Base-by-base conservation (phyloP, 225 moss, liverwort and hornwort species). In the Thuidium tamariscinum region DNA sequence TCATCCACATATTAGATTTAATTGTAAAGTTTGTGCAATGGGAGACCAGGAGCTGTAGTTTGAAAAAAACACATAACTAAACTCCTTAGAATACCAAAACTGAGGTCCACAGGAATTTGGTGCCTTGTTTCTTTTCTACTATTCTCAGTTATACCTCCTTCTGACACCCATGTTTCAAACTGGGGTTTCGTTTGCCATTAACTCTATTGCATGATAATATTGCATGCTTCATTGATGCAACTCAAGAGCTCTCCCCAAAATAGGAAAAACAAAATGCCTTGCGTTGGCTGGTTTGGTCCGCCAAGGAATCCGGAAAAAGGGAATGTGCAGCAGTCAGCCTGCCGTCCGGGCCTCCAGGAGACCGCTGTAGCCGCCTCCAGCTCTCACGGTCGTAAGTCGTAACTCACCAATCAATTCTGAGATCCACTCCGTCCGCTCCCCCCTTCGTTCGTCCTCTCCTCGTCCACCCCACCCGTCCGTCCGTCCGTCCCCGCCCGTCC, bases 391-490 rank as follows among this genome's bases (percentile, higher is more conserved):
- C 49, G 41, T 39, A 52, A 36, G 55, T 69, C 69, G 39, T 37
- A 64, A 51, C 37, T 27, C 49, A 60, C 67, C 20, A 18, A 10
- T 34, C 60, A n/a, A 7, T 21, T n/a, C 60, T 46, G 27, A 79
- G 86, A 86, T 87, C 82, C 75, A 87, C 87, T 82, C 25, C 83
- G 88, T 88, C 70, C 88, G 79, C 70, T 80, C 23, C 41, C 7
- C 34, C 1, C 11, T 27, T 9, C 51, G 83, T 48, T 26, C 77
- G 66, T 77, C 77, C 77, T 23, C 13, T 32, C 37, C 48, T 27
- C 56, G 32, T 46, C 55, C 21, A 1, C 3, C 16, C 7, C 60
- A 18, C 14, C 8, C 41, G 30, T 44, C 15, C 13, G 4, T 2
- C 29, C 70, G 46, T 29, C 23, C 13, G 70, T 71, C 71, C 71